Base-by-base conservation (phyloP, 2,329 filamentous ascomycete species). In the Aspergillus phoenicis region DNA sequence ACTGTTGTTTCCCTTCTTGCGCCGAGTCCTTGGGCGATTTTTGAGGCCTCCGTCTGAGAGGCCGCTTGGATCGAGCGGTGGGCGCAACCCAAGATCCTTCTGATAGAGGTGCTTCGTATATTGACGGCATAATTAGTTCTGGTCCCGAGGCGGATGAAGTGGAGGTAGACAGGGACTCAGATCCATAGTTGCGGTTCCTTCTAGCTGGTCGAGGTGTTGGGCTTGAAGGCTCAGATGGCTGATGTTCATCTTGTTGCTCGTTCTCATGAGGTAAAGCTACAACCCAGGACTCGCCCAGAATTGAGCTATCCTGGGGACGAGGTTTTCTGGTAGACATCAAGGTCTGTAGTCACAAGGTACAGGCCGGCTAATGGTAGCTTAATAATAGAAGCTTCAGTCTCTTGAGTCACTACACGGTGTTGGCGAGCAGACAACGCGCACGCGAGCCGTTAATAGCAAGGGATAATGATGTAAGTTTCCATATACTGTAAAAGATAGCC, bases 111-210 rank as follows among this genome's bases (percentile, higher is more conserved):
- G 69, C 67, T 52, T 77, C 74, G 62, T 71, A 72, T 49, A 78
- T 76, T 4, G 75, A 77, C 4, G 75, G 75, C 75, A 78, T 78
- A 22, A 78, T 74, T 6, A 78, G 70, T 58, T 77, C 75, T 1
- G 75, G 75, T 4, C 75, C 75, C 11, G 73, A 69, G 48, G 70
- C 62, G 5, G 70, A 72, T 10, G 73, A 75, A 38, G 67, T 65
- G 45, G 66, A 67, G 26, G 65, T 63, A 8, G 62, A 57, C 30
- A 68, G 66, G 8, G 74, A 73, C 28, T 69, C 63, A 6, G 65
- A 62, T 28, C 59, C 59, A 52, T 68, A 58, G 41, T 58, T 62
- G 47, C 63, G 52, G 33, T 59, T 53, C 51, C 30, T 60, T 49
- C 57, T 47, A 43, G 39, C 58, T 20, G 58, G 36, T 38, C 10